Percentiles rank a stretch among this genome's conserved stretches.
These are phyloP conservation scores for Crithidia thermophila DNA, from an alignment of 208 protist genomes.

Conservation along the genomic window DNA sequence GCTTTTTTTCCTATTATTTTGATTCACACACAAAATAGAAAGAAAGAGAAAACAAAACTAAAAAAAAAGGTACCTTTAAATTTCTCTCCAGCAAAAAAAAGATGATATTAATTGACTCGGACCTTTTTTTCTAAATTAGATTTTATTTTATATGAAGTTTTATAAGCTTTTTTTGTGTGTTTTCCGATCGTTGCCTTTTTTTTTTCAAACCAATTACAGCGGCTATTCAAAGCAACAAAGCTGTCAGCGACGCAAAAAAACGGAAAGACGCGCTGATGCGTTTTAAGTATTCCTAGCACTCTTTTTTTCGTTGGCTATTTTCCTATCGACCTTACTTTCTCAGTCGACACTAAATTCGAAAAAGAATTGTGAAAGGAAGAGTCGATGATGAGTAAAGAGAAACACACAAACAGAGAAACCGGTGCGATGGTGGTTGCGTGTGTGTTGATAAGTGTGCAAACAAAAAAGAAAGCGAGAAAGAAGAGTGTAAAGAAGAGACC, in stretches of 20 bases:
- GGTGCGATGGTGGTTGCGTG: neutral
- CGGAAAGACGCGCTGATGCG: too few species aligned
- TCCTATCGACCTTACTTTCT: too few species aligned
- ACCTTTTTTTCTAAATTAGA: neutral
- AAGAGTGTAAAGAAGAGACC: neutral
- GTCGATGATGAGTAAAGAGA: too few species aligned
- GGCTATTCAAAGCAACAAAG: too few species aligned
- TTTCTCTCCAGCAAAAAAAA: neutral
- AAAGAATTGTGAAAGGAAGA: too few species aligned
- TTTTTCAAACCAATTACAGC: too few species aligned
- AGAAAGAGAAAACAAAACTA: neutral
- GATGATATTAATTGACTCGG: neutral
- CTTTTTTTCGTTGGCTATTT: too few species aligned
- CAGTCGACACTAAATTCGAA: too few species aligned
- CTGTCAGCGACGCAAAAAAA: too few species aligned
- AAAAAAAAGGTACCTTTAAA: neutral
- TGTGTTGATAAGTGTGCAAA: neutral
- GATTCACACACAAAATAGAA: neutral
- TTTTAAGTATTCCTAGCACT: too few species aligned
- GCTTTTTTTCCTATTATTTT: neutral
- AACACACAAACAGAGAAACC: neutral
- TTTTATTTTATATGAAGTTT: neutral
- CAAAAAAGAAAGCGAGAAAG: conserved; percentile 6
- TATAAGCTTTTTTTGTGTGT: neutral
- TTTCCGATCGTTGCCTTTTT: too few species aligned